Conservation (phyloP, 441 rosid species). For the Breynia disticha region DNA sequence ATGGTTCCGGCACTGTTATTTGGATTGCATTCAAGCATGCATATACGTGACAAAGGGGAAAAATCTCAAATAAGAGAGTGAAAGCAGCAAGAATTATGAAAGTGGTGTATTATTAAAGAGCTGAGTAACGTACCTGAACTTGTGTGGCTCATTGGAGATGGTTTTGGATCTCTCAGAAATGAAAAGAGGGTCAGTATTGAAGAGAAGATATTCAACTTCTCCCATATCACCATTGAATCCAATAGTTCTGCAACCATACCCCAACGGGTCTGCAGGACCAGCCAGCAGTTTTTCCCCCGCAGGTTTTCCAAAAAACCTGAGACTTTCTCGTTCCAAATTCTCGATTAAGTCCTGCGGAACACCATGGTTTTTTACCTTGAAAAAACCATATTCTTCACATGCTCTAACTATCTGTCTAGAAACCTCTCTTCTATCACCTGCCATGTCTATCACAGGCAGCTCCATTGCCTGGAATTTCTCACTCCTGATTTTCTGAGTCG, state of each 20-base stretch:
- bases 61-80: neutral
- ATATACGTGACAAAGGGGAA: too few species aligned
- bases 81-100: neutral
- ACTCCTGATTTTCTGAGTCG: constrained; percentile 13
- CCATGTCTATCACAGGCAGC: constrained; percentile 64
- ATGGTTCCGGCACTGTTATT: too few species aligned
- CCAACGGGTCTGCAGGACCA: constrained; percentile 48
- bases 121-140: constrained; percentile 39
- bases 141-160: constrained; percentile 36
- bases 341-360: constrained; percentile 32
- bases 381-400: constrained; percentile 63
- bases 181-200: constrained; percentile 38
- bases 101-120: neutral
- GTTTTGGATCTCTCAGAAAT: constrained; percentile 26
- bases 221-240: constrained; percentile 78
- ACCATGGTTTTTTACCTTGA: constrained; percentile 73
- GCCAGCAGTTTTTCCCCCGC: constrained; percentile 43
- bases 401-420: constrained; percentile 48
- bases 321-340: constrained; percentile 47
- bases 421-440: constrained; percentile 37
- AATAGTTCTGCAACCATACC: constrained; percentile 74
- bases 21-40: too few species aligned
- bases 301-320: constrained; percentile 49
- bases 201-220: constrained; percentile 70
- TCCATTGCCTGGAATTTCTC: constrained; percentile 32